Conservation (phyloP, 768 basidiomycete species). For the Coprinopsis strossmayeri region DNA sequence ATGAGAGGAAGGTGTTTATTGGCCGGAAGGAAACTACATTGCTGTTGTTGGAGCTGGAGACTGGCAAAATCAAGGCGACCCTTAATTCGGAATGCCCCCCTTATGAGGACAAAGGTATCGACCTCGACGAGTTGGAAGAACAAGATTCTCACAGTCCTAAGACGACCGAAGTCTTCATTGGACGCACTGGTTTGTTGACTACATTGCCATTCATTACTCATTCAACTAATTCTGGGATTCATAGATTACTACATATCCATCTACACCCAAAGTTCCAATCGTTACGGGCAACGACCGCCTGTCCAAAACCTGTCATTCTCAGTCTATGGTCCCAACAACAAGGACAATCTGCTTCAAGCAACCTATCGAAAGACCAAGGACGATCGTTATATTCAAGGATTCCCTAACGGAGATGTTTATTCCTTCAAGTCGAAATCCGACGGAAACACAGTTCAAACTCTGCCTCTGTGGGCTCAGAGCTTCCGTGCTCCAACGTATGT, state of each 20-base stretch:
- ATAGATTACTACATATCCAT: constrained; percentile 91
- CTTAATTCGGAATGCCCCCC: constrained; percentile 75
- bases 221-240: no score
- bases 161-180: constrained; percentile 44
- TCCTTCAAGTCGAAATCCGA: constrained; percentile 49
- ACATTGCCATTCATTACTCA: no score
- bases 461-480: constrained; percentile 49
- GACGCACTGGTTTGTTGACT: constrained; percentile 37
- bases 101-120: constrained; percentile 38
- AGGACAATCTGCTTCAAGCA: constrained; percentile 67
- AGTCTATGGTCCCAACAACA: constrained; percentile 88
- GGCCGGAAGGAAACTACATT: constrained; percentile 88
- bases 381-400: constrained; percentile 71
- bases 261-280: constrained; percentile 43
- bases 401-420: constrained; percentile 73
- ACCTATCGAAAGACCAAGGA: constrained; percentile 75
- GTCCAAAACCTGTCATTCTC: constrained; percentile 87
- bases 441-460: constrained; percentile 19
- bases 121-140: constrained; percentile 39
- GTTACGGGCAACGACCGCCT: constrained; percentile 26
- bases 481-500: constrained; percentile 68
- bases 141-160: constrained; percentile 28
- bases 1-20: constrained; percentile 71
- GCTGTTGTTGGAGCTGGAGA: constrained; percentile 67
- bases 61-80: constrained; percentile 71